A percentile compares a stretch with the other conserved stretches of the same genome.
These are phyloP conservation scores for Onygenales sp. DNA, from an alignment of 2,329 filamentous ascomycete species.

Conservation along the genomic window DNA sequence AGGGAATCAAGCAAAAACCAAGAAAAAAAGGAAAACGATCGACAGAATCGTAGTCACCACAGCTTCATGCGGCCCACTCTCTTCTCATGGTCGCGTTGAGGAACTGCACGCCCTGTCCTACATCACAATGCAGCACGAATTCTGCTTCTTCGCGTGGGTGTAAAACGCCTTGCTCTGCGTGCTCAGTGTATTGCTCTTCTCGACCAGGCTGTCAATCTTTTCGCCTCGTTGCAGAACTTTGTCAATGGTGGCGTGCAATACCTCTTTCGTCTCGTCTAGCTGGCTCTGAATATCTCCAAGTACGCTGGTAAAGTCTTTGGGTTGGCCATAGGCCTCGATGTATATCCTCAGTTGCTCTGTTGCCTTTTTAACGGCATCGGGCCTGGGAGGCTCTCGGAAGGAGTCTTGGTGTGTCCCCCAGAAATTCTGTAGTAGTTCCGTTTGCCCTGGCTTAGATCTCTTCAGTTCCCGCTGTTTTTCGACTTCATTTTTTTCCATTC, in stretches of 20 bases:
- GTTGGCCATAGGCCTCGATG: no score
- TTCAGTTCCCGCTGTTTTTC: no score
- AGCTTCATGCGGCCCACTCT: background rate
- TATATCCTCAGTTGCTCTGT: no score
- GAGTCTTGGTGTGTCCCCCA: no score
- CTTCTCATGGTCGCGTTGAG: background rate
- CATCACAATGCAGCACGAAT: conserved; percentile 51
- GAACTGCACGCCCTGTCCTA: conserved; percentile 15
- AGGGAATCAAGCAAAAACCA: background rate
- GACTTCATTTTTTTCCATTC: background rate
- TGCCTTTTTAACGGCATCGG: no score
- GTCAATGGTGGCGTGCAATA: conserved; percentile 86
- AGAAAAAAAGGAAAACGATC: background rate
- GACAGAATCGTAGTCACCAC: background rate
- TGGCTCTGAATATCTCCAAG: conserved; percentile 27
- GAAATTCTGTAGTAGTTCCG: no score
- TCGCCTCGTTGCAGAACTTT: conserved; percentile 69
- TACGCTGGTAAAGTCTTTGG: no score
- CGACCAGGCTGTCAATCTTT: conserved; percentile 90
- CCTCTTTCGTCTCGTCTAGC: conserved; percentile 93
- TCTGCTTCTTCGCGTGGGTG: conserved; percentile 56
- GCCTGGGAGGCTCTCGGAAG: conserved; percentile 18
- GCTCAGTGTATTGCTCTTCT: conserved; percentile 85
- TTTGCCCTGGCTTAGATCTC: no score
- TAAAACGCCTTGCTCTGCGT: conserved; percentile 98